Conservation (phyloP, 345 rosid species). For the Atalantia buxifolia region DNA sequence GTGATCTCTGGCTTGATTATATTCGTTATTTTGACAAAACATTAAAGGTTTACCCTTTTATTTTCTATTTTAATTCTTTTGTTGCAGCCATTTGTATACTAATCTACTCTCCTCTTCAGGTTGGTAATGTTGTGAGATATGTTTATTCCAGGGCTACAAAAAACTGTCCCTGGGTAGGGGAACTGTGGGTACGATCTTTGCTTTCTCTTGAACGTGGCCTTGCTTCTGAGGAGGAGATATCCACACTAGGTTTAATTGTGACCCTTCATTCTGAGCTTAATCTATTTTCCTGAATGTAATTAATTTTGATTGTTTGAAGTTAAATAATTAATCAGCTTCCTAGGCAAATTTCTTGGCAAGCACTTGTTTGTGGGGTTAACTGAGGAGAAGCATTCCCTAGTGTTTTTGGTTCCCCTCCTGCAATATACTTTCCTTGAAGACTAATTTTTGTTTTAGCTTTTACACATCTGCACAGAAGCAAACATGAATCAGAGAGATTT, state of each 20-base stretch:
- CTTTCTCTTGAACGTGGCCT: constrained; percentile 51
- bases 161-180: constrained; percentile 88
- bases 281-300: neutral
- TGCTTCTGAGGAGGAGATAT: constrained; percentile 65
- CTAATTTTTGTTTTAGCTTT: no score
- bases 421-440: neutral
- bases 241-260: constrained; percentile 47
- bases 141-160: constrained; percentile 76
- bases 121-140: constrained; percentile 61
- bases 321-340: neutral
- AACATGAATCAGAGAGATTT: no score
- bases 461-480: no score
- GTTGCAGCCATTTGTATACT: neutral
- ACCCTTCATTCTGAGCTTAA: neutral
- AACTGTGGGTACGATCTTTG: constrained; percentile 81
- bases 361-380: no score
- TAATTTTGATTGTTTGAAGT: constrained; percentile 1
- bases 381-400: no score
- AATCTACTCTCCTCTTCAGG: constrained; percentile 46
- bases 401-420: no score
- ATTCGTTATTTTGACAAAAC: constrained; percentile 74
- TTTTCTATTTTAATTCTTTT: neutral
- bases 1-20: constrained; percentile 84
- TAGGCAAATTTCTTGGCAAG: neutral
- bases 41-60: constrained; percentile 56